Evolutionary conservation across 805 yeast species (phyloP), one percentile per base, ranked within the genome.

Genomic region (Starmerella sp.): DNA sequence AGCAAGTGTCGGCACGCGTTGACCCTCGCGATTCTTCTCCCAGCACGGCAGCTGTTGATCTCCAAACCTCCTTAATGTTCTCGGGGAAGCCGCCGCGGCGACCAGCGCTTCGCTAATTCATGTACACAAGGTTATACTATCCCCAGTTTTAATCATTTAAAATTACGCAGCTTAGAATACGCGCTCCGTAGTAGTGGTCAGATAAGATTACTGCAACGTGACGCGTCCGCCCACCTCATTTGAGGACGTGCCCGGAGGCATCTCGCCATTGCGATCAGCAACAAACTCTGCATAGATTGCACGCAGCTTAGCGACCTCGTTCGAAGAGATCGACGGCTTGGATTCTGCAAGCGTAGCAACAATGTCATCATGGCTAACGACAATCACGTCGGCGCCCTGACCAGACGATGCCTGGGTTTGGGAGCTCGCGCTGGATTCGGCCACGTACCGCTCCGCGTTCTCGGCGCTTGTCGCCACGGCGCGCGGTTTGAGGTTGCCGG

Each of bases 171-270:
- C 22, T 22, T 22, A 22, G 22, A 22, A 22, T 3, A 22, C 22
- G 22, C 22, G 22, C 22, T 22, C 22, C 22, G 22, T 22, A 3
- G 22, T 22, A 22, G 22, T 22, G 22, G 22, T 3, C 22, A 3
- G 22, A 2, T 32, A 32, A 32, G 11, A n/a, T 48, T 68, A 89
- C 88, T 85, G 86, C 51, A 90, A 71, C 0, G 95, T 84, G 9
- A 86, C 77, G 56, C 97, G 75, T 4, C 89, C 95, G 1, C 97
- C 97, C 15, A 89, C 77, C 48, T 85, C 90, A 42, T 74, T 80
- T 63, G 93, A 80, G 4, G 91, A 80, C 36, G 81, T 77, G 0
- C 96, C 97, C 59, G 81, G 82, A 0, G 95, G 95, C 87, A 91
- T 81, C 55, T 83, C 82, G 0, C 96, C 96, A 54, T 85, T 90